These are phyloP conservation scores for Neonectria faginata DNA, from an alignment of 2,329 filamentous ascomycete species.

Conservation along the genomic window DNA sequence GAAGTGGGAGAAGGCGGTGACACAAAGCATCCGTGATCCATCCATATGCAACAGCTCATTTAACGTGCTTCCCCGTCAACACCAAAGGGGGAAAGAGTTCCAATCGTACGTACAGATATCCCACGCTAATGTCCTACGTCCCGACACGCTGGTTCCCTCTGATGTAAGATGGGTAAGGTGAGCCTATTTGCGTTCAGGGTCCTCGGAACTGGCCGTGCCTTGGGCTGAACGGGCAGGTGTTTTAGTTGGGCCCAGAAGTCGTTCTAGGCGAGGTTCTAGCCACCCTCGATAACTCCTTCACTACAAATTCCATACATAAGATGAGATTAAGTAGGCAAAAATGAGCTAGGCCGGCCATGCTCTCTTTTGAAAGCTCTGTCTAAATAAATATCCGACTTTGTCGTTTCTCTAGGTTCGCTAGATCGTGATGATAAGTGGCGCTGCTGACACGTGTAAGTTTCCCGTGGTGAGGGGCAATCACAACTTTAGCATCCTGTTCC, in stretches of 20 bases:
- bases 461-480: neutral
- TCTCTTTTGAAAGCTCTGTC: neutral
- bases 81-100: constrained; percentile 12
- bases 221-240: neutral
- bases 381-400: neutral
- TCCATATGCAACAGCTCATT: constrained; percentile 10
- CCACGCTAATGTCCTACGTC: constrained; percentile 16
- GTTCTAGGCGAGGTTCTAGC: neutral
- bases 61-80: constrained; percentile 15
- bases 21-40: constrained; percentile 17
- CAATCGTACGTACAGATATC: neutral
- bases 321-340: neutral
- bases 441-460: neutral
- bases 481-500: neutral
- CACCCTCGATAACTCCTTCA: neutral
- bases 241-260: neutral
- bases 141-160: constrained; percentile 20
- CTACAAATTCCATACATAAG: neutral
- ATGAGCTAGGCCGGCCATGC: too few relatives aligned
- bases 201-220: constrained; percentile 1
- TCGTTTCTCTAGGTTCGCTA: neutral
- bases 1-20: constrained; percentile 18
- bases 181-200: constrained; percentile 19
- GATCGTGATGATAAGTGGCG: neutral
- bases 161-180: constrained; percentile 18